Evolutionary conservation across 192 early-diverging fungal genomes (phyloP).

Genomic region (Funneliformis geosporum): DNA sequence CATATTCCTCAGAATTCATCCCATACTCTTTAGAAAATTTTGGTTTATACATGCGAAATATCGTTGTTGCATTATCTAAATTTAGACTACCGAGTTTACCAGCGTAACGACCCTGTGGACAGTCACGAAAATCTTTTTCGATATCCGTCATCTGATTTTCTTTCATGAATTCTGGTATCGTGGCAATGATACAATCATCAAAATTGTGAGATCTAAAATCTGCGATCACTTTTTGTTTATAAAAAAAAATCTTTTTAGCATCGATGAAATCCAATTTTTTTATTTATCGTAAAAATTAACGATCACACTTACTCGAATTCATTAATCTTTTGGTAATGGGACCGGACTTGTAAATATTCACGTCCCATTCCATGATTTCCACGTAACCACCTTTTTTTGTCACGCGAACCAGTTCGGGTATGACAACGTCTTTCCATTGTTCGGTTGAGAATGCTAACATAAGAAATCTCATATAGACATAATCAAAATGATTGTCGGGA

Average conservation of each 20-base stretch:
- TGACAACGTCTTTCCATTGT: background rate
- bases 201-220: background rate
- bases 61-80: background rate
- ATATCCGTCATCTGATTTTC: background rate
- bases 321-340: background rate
- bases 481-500: background rate
- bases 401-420: conserved; percentile 13
- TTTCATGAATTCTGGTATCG: background rate
- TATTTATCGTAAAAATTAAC: background rate
- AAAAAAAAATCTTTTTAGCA: background rate
- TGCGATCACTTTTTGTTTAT: background rate
- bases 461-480: background rate
- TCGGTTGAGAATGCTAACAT: background rate
- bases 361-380: conserved; percentile 33
- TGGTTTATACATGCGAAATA: background rate
- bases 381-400: conserved; percentile 20
- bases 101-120: background rate
- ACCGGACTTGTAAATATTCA: background rate
- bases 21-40: conserved; percentile 1
- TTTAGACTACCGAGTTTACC: background rate
- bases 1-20: background rate
- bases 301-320: background rate
- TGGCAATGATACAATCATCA: background rate
- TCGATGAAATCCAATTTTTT: background rate
- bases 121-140: background rate